Base-by-base conservation (phyloP, 805 yeast genomes). In the Wickerhamiella slavikovae region DNA sequence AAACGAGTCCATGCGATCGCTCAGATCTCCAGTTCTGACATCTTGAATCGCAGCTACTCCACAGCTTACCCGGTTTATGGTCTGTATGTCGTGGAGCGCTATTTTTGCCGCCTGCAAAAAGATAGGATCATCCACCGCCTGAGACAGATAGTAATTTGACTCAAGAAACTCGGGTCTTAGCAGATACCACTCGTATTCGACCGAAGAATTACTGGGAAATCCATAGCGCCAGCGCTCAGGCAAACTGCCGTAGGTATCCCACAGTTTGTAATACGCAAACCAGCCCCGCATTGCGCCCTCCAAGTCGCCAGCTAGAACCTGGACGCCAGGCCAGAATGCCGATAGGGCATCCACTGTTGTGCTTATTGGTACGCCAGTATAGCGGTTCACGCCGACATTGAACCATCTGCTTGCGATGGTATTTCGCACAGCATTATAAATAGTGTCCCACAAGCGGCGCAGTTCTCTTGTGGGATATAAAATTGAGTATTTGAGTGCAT, bases 91-190 rank as follows among this genome's bases (percentile, higher is more conserved):
- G 2, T 60, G 41, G 33, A 83, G 46, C 5, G 78, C 55, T 17
- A 68, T 58, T 35, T 66, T 68, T 2, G 94, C 95, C 18, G 79
- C 66, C 31, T 71, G 68, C 13, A 83, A 52, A 47, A 71, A 82
- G 43, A 80, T 60, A 2, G 93, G 93, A 47, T 83, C 96, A 33
- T 57, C 62, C 0, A 95, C 83, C 2, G 93, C 92, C 24, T 75
- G 56, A 44, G 74, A 82, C 11, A 83, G 52, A 44, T 73, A 71
- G 48, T 80, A 83, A 0, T 91, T 79, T 0, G 92, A 76, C 47
- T 83, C 96, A 25, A 79, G 63, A 40, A 82, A 79, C 46, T 83
- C 96, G 0, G 96, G 96, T 31, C 96, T 57, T 25, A 83, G 55
- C 2, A 94, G 93, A 43, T 79, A 83, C 94, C 94, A 83, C 45